Evolutionary conservation across 176 grass and related monocot genomes (phyloP).

Genomic region (Ampelocalamus luodianensis): DNA sequence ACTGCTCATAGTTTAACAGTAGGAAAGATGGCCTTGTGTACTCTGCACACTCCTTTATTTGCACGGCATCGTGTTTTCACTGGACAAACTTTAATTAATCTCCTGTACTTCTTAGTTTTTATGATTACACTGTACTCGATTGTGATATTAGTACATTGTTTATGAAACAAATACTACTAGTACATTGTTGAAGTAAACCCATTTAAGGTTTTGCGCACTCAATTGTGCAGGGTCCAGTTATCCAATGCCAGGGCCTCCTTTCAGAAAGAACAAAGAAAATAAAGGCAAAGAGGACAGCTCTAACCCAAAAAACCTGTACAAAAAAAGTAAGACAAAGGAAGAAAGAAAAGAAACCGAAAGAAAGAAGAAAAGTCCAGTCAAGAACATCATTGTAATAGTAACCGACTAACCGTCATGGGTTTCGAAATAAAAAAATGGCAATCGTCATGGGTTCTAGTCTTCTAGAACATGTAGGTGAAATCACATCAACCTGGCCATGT

Average conservation of each 20-base stretch:
- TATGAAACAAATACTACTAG: neutral
- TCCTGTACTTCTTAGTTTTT: neutral
- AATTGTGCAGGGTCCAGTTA: neutral
- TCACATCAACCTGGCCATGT: neutral
- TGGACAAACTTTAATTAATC: neutral
- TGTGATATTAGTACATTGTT: neutral
- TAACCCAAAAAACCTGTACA: neutral
- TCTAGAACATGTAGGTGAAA: neutral
- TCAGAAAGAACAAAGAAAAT: neutral
- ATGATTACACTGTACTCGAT: neutral
- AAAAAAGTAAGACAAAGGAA: neutral
- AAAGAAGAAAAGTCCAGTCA: constrained; percentile 5
- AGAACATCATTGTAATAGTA: neutral
- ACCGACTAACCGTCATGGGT: too few relatives aligned
- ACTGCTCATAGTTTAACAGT: neutral
- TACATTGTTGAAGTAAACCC: neutral
- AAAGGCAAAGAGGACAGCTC: neutral
- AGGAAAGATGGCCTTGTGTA: neutral
- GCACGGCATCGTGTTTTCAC: neutral
- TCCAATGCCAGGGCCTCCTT: neutral
- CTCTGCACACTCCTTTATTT: neutral
- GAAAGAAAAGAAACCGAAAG: neutral
- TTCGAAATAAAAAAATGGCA: too few relatives aligned
- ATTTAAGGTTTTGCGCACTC: neutral
- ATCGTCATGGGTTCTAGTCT: neutral